Conservation (phyloP, 2,329 filamentous ascomycete genomes). For the Conoideocrella luteorostrata region DNA sequence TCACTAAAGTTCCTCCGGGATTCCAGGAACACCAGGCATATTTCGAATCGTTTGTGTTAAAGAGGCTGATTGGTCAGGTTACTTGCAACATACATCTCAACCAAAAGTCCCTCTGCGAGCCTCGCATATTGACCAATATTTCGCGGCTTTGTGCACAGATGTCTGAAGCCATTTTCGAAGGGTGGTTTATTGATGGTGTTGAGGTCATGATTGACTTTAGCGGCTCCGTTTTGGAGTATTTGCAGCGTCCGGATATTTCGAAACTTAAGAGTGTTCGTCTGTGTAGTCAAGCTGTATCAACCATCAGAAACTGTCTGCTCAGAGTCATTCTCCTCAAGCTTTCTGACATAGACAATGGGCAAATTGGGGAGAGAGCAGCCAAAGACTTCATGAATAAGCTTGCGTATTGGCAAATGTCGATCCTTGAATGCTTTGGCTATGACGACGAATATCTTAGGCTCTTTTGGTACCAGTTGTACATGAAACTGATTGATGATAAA, state of each 20-base stretch:
- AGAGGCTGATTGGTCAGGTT: conserved; percentile 65
- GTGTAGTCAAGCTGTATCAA: conserved; percentile 74
- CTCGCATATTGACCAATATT: conserved; percentile 79
- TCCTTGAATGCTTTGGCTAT: conserved; percentile 68
- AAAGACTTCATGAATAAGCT: conserved; percentile 75
- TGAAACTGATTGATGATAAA: conserved; percentile 70
- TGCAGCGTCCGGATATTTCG: conserved; percentile 78
- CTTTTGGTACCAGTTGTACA: conserved; percentile 89
- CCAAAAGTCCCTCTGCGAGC: conserved; percentile 68
- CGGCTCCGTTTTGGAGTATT: conserved; percentile 77
- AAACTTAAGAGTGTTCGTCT: conserved; percentile 82
- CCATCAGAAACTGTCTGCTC: conserved; percentile 71
- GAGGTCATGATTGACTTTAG: conserved; percentile 79
- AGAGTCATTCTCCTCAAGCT: conserved; percentile 73
- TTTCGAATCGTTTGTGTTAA: conserved; percentile 85
- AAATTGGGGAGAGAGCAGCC: conserved; percentile 54
- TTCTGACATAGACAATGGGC: conserved; percentile 69
- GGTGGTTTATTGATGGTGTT: conserved; percentile 89
- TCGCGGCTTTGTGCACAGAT: conserved; percentile 74
- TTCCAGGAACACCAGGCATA: conserved; percentile 93
- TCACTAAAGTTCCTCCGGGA: conserved; percentile 81
- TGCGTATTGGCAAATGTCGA: conserved; percentile 91
- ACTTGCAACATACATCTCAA: conserved; percentile 64
- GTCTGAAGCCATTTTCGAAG: conserved; percentile 86
- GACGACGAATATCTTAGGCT: conserved; percentile 80